Evolutionary conservation across 805 yeast species (phyloP).

Genomic region (Candida maesae): DNA sequence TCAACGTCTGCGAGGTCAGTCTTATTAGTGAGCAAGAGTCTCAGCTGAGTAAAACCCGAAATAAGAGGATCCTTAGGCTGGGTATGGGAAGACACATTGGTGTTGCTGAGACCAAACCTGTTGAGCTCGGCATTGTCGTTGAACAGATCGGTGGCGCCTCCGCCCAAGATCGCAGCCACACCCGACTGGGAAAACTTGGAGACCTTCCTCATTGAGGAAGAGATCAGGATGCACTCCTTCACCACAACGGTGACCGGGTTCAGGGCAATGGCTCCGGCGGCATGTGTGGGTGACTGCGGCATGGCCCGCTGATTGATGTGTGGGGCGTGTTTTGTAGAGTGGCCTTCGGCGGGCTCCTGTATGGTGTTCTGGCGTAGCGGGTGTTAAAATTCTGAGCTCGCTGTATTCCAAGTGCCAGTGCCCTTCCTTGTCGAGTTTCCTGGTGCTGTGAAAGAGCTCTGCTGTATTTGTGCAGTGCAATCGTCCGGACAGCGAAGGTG

Average conservation of each 20-base stretch:
- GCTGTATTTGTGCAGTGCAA: too few species aligned
- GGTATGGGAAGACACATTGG: conserved; percentile 21
- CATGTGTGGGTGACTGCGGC: conserved; percentile 2
- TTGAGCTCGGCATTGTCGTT: conserved; percentile 39
- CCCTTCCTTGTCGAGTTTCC: too few species aligned
- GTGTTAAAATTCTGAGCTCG: too few species aligned
- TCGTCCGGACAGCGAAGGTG: too few species aligned
- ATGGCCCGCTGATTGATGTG: neutral
- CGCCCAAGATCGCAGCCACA: conserved; percentile 81
- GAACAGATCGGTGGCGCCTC: conserved; percentile 49
- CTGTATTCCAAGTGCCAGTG: too few species aligned
- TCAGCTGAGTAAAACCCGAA: conserved; percentile 73
- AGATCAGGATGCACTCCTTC: conserved; percentile 81
- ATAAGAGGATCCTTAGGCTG: conserved; percentile 56
- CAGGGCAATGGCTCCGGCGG: conserved; percentile 36
- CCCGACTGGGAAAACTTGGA: conserved; percentile 73
- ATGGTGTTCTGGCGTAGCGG: too few species aligned
- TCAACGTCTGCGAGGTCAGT: conserved; percentile 54
- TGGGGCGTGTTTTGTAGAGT: neutral
- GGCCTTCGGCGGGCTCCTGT: too few species aligned
- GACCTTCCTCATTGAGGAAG: conserved; percentile 86
- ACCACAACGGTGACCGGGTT: conserved; percentile 81
- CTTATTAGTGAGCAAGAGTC: conserved; percentile 62
- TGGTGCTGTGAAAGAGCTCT: too few species aligned
- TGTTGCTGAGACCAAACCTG: conserved; percentile 21